phyloP scores from a whole-genome alignment of 345 rosid genomes.

The Kernera saxatilis region DNA sequence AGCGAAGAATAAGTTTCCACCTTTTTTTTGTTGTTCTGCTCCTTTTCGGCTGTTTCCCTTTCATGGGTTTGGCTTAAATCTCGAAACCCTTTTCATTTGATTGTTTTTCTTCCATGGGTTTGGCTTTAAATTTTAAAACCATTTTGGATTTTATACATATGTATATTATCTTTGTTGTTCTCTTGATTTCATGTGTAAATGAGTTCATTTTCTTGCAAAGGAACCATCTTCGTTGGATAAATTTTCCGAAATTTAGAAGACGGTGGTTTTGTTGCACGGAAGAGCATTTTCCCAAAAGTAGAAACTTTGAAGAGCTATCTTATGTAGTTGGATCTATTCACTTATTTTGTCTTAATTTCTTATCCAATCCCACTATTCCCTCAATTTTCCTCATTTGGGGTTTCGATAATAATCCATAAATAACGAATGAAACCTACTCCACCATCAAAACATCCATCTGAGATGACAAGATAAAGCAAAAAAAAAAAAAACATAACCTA shows the following conservation, averaged over 20 bases:
- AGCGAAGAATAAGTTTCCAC: neutral
- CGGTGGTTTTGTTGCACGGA: slow-evolving; percentile 1
- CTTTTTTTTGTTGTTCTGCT: neutral
- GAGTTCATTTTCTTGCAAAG: neutral
- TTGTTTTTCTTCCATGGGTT: neutral
- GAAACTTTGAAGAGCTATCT: slow-evolving; percentile 33
- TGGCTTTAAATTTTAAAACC: slow-evolving; percentile 2
- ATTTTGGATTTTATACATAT: neutral
- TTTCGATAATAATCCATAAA: slow-evolving; percentile 17
- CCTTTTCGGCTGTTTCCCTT: neutral
- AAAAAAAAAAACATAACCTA: slow-evolving; percentile 12
- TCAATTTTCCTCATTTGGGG: slow-evolving; percentile 57
- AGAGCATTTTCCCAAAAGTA: slow-evolving; percentile 38
- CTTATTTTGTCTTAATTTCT: slow-evolving; percentile 1
- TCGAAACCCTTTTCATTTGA: neutral
- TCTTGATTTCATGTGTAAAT: slow-evolving; percentile 26
- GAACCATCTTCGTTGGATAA: neutral
- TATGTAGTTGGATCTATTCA: slow-evolving; percentile 12
- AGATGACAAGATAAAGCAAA: slow-evolving; percentile 18
- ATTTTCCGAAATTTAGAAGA: neutral
- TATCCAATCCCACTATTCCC: neutral
- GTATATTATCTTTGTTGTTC: neutral
- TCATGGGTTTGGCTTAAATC: neutral
- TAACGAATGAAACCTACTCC: slow-evolving; percentile 25
- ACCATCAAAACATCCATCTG: slow-evolving; percentile 10